Evolutionary conservation across 2,329 filamentous ascomycete genomes (phyloP).

Genomic region (Penicillium sp.): DNA sequence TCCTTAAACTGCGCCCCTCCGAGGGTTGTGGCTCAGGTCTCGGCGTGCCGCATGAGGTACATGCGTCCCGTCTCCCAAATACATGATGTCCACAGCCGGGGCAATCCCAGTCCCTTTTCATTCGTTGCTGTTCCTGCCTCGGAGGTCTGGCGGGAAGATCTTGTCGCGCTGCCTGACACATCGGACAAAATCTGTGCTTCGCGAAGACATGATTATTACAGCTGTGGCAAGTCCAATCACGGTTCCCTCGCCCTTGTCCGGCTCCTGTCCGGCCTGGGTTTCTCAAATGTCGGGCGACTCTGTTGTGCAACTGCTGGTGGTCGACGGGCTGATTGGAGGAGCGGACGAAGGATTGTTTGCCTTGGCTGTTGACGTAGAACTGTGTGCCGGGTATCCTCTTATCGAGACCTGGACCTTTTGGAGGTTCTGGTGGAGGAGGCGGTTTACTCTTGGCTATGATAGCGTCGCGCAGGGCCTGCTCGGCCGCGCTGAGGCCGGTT

Average conservation of each 20-base stretch:
- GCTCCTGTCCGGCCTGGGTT: background rate
- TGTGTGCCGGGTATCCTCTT: background rate
- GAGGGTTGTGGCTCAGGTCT: conserved; percentile 19
- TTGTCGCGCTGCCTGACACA: conserved; percentile 18
- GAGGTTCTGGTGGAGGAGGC: conserved; percentile 5
- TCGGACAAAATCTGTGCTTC: conserved; percentile 15
- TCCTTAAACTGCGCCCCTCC: background rate
- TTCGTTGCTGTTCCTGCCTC: conserved; percentile 3
- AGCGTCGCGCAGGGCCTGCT: conserved; percentile 35
- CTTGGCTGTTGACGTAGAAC: background rate
- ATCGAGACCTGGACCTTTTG: background rate
- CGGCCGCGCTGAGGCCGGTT: conserved; percentile 34
- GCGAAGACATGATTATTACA: conserved; percentile 16
- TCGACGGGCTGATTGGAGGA: background rate
- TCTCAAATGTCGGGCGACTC: background rate
- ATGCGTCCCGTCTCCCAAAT: conserved; percentile 25
- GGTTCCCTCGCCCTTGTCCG: background rate
- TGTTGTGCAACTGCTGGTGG: background rate
- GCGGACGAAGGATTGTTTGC: background rate
- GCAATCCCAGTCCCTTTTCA: conserved; percentile 31
- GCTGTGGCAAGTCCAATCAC: conserved; percentile 19
- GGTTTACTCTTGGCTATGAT: conserved; percentile 26
- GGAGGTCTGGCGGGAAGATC: background rate
- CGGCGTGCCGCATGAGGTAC: conserved; percentile 33
- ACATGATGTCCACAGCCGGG: conserved; percentile 27